Evolutionary conservation across 2,329 filamentous ascomycete species (phyloP).

Genomic region (Microdochium bolleyi): DNA sequence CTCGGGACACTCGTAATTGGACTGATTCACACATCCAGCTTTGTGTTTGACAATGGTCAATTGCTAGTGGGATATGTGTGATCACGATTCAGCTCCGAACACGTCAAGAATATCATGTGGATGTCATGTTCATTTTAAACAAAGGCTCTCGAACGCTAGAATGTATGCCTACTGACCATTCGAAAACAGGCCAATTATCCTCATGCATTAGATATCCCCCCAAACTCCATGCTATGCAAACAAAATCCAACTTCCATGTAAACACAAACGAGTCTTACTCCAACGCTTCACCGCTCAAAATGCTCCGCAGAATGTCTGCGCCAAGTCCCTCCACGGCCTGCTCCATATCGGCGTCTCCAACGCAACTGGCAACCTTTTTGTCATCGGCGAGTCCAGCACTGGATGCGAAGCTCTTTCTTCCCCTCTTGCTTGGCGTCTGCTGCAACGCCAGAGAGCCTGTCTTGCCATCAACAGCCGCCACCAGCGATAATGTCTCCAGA

Average conservation of each 20-base stretch:
- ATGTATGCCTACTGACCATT: neutral
- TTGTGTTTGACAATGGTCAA: too few relatives aligned
- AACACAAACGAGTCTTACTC: slow-evolving; percentile 28
- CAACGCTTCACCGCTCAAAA: slow-evolving; percentile 52
- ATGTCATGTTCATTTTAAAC: too few relatives aligned
- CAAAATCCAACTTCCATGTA: slow-evolving; percentile 1
- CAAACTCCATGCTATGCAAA: slow-evolving; percentile 9
- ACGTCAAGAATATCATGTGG: too few relatives aligned
- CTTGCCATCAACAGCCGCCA: slow-evolving; percentile 63
- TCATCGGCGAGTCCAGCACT: slow-evolving; percentile 56
- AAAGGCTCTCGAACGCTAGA: too few relatives aligned
- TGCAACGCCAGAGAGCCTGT: slow-evolving; percentile 56
- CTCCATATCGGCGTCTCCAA: slow-evolving; percentile 72
- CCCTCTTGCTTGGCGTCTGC: slow-evolving; percentile 65
- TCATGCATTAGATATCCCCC: neutral
- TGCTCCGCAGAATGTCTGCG: slow-evolving; percentile 52
- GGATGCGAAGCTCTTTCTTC: slow-evolving; percentile 42
- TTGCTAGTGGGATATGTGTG: too few relatives aligned
- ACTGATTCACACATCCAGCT: too few relatives aligned
- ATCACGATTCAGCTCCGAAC: too few relatives aligned
- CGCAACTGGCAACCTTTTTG: slow-evolving; percentile 68
- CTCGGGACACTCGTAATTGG: too few relatives aligned
- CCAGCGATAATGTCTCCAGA: slow-evolving; percentile 77
- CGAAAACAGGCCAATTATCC: neutral
- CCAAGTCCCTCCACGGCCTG: slow-evolving; percentile 58